A percentile compares a stretch with the other conserved stretches of the same genome.
These are phyloP conservation scores for Ustilago trichophora DNA, from an alignment of 1,284 basidiomycete species.

Conservation along the genomic window DNA sequence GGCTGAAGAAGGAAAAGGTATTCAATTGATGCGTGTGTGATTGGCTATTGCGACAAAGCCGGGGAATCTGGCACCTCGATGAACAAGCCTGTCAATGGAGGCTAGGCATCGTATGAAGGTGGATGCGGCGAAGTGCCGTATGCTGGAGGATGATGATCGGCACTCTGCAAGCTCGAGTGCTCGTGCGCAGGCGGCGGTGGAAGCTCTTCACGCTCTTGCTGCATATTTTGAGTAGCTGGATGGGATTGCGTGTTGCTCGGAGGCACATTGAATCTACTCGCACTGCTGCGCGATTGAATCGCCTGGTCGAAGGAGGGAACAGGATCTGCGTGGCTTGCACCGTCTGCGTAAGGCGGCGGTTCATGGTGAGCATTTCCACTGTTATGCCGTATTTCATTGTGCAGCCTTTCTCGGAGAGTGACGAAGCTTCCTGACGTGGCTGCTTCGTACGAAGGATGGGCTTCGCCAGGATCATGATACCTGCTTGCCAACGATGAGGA, in stretches of 20 bases:
- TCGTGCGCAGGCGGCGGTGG: background rate
- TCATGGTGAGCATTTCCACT: constrained; percentile 3
- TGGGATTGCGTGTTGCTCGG: background rate
- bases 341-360: constrained; percentile 35
- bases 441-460: constrained; percentile 33
- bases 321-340: constrained; percentile 7
- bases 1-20: too few relatives aligned
- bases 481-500: background rate
- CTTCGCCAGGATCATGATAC: constrained; percentile 1
- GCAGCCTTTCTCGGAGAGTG: too few relatives aligned
- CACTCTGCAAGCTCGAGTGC: background rate
- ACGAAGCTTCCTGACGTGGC: constrained; percentile 8
- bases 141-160: constrained; percentile 27
- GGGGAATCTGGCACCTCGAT: too few relatives aligned
- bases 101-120: constrained; percentile 33
- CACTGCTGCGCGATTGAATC: constrained; percentile 1
- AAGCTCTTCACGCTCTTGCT: background rate
- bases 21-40: too few relatives aligned
- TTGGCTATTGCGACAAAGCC: too few relatives aligned
- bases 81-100: too few relatives aligned
- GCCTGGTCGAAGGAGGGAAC: constrained; percentile 36
- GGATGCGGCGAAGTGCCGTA: constrained; percentile 45
- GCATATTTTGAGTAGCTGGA: background rate
- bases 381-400: background rate
- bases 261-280: background rate